A percentile compares a stretch with the other conserved stretches of the same genome.
Conservation (phyloP, 768 basidiomycete species). For the Cystofilobasidium capitatum region DNA sequence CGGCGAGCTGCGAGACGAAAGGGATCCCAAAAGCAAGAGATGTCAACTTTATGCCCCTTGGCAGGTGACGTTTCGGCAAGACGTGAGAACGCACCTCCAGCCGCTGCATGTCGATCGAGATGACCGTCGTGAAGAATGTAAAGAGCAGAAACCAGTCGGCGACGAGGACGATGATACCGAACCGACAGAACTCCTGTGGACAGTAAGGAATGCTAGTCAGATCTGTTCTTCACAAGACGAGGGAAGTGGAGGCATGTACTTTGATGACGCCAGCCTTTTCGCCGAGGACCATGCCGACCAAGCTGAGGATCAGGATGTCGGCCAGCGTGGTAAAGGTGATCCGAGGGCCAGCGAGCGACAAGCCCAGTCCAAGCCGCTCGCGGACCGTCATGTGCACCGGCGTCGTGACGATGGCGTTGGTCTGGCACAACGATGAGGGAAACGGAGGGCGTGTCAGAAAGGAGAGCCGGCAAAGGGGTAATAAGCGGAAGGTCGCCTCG, state of each 20-base stretch:
- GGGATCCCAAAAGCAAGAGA: not conserved
- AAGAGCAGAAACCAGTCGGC: slow-evolving; percentile 97
- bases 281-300: slow-evolving; percentile 60
- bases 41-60: too few relatives aligned
- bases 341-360: slow-evolving; percentile 79
- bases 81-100: slow-evolving; percentile 54
- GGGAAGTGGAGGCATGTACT: not conserved
- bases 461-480: not conserved
- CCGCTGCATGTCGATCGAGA: slow-evolving; percentile 91
- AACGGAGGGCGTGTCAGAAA: not conserved
- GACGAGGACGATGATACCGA: slow-evolving; percentile 85
- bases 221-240: too few relatives aligned
- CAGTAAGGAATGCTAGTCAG: not conserved
- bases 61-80: too few relatives aligned
- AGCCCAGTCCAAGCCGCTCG: slow-evolving; percentile 78
- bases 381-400: slow-evolving; percentile 80
- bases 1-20: slow-evolving; percentile 54
- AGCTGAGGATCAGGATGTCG: slow-evolving; percentile 69
- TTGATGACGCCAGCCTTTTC: slow-evolving; percentile 21
- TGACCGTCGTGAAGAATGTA: slow-evolving; percentile 35
- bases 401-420: slow-evolving; percentile 65
- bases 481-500: too few relatives aligned
- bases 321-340: slow-evolving; percentile 85
- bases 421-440: slow-evolving; percentile 11
- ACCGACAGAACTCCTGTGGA: slow-evolving; percentile 79